Evolutionary conservation across 2,329 filamentous ascomycete genomes (phyloP), one percentile per base, ranked within the genome.

Genomic region (Ramichloridium luteum): DNA sequence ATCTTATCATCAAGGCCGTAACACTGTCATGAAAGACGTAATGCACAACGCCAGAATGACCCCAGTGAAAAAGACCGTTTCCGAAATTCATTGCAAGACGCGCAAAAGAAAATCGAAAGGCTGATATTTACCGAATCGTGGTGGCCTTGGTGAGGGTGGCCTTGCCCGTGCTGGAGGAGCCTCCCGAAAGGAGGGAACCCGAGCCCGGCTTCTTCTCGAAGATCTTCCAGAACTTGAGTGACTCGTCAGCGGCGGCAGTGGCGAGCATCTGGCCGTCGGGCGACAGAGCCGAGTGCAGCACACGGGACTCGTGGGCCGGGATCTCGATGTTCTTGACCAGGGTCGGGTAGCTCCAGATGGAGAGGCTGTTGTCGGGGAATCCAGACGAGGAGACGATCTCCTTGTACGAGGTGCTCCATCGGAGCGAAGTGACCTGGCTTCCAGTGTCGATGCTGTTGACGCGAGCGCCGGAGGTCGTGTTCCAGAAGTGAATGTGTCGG

Each of bases 401-500:
- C 47, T 90, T 86, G 72, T 96, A 93, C 61, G 84, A 79, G 40
- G 85, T 84, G 70, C 83, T 93, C 90, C 90, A 98, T 50, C 85
- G 79, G 35, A 98, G 74, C 48, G 81, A 90, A 46, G 90, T 98
- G 36, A 98, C 92, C 61, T 98, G 90, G 28, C 85, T 93, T 39
- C 90, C 90, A 25, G 90, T 96, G 59, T 96, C 86, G 59, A 98
- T 96, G 71, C 84, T 93, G 77, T 98, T 98, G 65, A 93, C 86
- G 49, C 90, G 82, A 32, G 90, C 88, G 39, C 90, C 90, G 4
- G 88, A 93, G 13, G 90, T 96, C 28, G 86, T 92, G 72, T 98
- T 98, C 90, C 90, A 98, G 74, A 98, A 98, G 68, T 98, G 90
- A 60, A 98, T 98, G 63, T 94, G 82, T 48, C 85, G 81, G 58